Evolutionary conservation across 176 grass and related monocot genomes (phyloP).

Genomic region (Oryza nivara): DNA sequence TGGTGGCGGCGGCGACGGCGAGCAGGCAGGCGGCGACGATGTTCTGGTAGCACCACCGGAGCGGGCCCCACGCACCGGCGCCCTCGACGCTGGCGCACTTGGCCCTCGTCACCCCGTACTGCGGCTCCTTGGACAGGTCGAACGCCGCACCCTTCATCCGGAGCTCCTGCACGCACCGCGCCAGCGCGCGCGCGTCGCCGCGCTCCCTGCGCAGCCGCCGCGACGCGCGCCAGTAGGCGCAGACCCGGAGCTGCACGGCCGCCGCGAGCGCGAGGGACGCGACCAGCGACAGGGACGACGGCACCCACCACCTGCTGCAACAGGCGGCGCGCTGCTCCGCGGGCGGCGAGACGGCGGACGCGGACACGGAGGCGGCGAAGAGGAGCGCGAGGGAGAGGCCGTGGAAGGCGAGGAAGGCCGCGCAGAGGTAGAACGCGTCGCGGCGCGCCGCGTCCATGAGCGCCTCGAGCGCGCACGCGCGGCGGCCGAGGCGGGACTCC

Average conservation of each 20-base stretch:
- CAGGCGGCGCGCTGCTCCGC: not conserved
- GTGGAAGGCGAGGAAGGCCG: conserved; percentile 90
- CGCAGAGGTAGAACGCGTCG: conserved; percentile 82
- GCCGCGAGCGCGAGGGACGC: conserved; percentile 73
- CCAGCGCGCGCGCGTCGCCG: conserved; percentile 65
- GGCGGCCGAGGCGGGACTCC: conserved; percentile 62
- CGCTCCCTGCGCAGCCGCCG: conserved; percentile 61
- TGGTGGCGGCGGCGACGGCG: conserved; percentile 52
- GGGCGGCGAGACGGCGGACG: not conserved
- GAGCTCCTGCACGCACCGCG: conserved; percentile 75
- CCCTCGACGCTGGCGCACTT: conserved; percentile 87
- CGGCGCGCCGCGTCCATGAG: conserved; percentile 62
- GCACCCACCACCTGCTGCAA: conserved; percentile 82
- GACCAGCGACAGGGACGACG: conserved; percentile 55
- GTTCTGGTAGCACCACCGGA: conserved; percentile 73
- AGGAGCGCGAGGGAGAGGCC: conserved; percentile 75
- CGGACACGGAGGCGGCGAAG: conserved; percentile 63
- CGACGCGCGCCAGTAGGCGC: conserved; percentile 67
- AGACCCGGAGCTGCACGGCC: conserved; percentile 65
- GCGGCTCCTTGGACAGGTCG: conserved; percentile 90
- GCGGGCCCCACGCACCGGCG: conserved; percentile 48
- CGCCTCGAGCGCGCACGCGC: conserved; percentile 60
- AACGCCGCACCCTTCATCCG: conserved; percentile 74
- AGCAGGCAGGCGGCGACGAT: conserved; percentile 69
- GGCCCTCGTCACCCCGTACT: conserved; percentile 60